A percentile compares a stretch with the other conserved stretches of the same genome.
Conservation (phyloP, 805 yeast species). For the Candida sphagnicola region DNA sequence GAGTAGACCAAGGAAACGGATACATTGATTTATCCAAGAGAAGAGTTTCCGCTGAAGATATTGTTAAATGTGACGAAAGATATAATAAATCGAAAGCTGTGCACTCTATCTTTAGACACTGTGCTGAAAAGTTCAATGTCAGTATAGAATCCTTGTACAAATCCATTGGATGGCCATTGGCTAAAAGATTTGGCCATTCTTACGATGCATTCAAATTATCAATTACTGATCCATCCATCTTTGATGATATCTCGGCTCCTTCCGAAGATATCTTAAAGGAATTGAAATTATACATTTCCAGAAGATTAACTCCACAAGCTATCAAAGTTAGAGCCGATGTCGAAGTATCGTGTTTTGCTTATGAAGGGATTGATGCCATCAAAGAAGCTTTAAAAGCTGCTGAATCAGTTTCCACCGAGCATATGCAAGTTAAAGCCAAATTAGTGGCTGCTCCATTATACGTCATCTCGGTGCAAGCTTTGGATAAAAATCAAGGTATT, state of each 20-base stretch:
- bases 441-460: conserved; percentile 97
- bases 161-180: conserved; percentile 95
- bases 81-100: conserved; percentile 96
- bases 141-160: conserved; percentile 83
- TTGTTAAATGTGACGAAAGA: conserved; percentile 94
- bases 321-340: conserved; percentile 98
- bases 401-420: conserved; percentile 77
- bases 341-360: conserved; percentile 94
- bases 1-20: conserved; percentile 98
- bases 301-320: conserved; percentile 97
- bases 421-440: conserved; percentile 85
- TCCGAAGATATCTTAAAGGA: conserved; percentile 75
- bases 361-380: conserved; percentile 97
- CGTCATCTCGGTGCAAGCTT: conserved; percentile 87
- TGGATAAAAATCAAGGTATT: conserved; percentile 88
- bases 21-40: conserved; percentile 96
- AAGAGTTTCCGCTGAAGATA: conserved; percentile 97
- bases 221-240: conserved; percentile 85
- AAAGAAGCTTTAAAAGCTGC: conserved; percentile 85
- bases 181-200: conserved; percentile 93
- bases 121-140: conserved; percentile 93
- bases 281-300: conserved; percentile 78
- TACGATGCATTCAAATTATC: conserved; percentile 96
- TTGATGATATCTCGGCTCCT: conserved; percentile 75
- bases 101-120: conserved; percentile 96